Base-by-base conservation (phyloP, 176 grass and related monocot species). In the Musa itinerans region DNA sequence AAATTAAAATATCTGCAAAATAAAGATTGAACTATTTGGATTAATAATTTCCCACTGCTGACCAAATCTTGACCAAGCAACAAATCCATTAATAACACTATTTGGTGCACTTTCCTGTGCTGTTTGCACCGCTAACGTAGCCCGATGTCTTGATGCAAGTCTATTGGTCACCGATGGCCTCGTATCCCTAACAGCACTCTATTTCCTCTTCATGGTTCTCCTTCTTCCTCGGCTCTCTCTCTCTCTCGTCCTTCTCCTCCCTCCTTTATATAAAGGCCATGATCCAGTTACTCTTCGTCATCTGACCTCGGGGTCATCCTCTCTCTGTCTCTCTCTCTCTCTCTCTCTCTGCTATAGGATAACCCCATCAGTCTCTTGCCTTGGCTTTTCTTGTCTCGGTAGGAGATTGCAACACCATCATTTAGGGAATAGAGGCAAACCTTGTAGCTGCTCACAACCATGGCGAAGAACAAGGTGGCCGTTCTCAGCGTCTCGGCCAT, bases 401-500 rank as follows among this genome's bases (percentile, higher is more conserved):
- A 72, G 70, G 50, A 17, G 11, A 20, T 2, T 10, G 16, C 16
- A 72, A 23, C 21, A 23, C 52, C 5, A 54, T 12, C 1, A 15
- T 6, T 13, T 34, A 21, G 9, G 27, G 34, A 16, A 34, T 17
- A 68, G 65, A 20, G 57, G 19, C 26, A 34, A 34, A 29, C 11
- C 24, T 34, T 48, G 3, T 1, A 48, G 57, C 7, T 14, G 5
- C 64, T 11, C 14, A 8, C 23, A 26, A 11, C 24, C 53, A 74
- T 74, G 53, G 53, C 12, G 6, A 64, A 51, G 11, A 34, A 50
- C 19, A 96, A 88, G 50, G 50, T 68, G 15, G 83, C 78, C 0
- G 81, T 85, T 26, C 57, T 92, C 58, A 87, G 87, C 74, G 87
- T 76, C 17, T 86, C 87, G 10, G 53, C 8, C 23, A 6, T 74